Base-by-base conservation (phyloP, 805 yeast genomes). In the Cyberlindnera subsufficiens region DNA sequence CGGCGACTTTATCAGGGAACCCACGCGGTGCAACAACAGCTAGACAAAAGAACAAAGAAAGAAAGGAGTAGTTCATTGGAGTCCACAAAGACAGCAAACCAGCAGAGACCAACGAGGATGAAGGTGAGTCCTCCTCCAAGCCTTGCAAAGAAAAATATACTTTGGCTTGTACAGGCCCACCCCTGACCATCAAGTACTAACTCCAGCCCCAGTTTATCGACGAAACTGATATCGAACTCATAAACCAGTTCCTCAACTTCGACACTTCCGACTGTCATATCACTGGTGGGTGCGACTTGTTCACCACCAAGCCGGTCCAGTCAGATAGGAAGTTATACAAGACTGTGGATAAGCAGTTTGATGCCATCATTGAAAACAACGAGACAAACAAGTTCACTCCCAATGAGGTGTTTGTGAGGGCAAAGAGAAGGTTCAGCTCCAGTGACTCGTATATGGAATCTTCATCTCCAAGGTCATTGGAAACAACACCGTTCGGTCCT, bases 251-350 rank as follows among this genome's bases (percentile, higher is more conserved):
- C 42, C 76, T 93, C 43, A 80, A 81, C 51, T 88, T 87, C 52
- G 86, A 81, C 50, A 80, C 89, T 4, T 71, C 77, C 1, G 95
- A 85, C 52, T 78, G 85, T 56, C 82, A 75, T 52, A 79, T 93
- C 32, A 76, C 77, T 43, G 98, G 97, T 11, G 89, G 95, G 20
- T 82, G 96, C 60, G 99, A 93, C 59, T 73, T 93, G 38, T 93
- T 88, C 58, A 86, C 98, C 1, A 93, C 99, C 2, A 93, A 91
- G 57, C 89, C 96, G 1, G 87, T 90, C 19, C 87, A 93, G 1
- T 75, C 91, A 1, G 99, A 93, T 63, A 75, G 89, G 53, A 90
- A 90, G 63, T 74, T 91, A 25, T 88, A 86, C 69, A 87, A 88
- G 62, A 80, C 90, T 0, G 80, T 93, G 35, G 97, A 89, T 59